These are phyloP conservation scores for Cladosporium sp. DNA, from an alignment of 2,329 filamentous ascomycete species.

Conservation along the genomic window DNA sequence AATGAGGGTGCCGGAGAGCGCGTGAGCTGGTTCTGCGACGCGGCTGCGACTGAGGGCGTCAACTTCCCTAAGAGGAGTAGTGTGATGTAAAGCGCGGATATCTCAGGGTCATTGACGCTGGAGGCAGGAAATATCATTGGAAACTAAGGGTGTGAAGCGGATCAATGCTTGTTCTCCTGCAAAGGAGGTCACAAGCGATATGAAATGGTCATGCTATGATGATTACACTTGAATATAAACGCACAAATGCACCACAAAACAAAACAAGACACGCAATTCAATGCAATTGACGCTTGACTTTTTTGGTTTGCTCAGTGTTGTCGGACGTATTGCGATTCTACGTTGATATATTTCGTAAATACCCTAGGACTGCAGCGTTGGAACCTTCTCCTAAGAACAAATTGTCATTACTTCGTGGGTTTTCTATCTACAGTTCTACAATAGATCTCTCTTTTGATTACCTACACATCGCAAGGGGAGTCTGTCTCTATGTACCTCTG, in stretches of 20 bases:
- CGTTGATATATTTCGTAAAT: too few relatives aligned
- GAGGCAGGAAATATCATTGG: not conserved
- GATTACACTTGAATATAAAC: slow-evolving; percentile 1
- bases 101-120: not conserved
- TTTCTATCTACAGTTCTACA: too few relatives aligned
- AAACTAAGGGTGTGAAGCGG: not conserved
- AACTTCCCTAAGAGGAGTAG: slow-evolving; percentile 68
- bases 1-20: slow-evolving; percentile 80
- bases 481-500: too few relatives aligned
- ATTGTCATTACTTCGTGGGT: too few relatives aligned
- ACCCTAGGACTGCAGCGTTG: too few relatives aligned
- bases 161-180: not conserved
- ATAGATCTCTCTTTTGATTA: too few relatives aligned
- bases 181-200: not conserved
- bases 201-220: slow-evolving; percentile 5
- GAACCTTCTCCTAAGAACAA: too few relatives aligned
- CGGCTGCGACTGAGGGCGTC: slow-evolving; percentile 79
- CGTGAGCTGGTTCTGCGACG: slow-evolving; percentile 93
- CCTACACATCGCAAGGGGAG: too few relatives aligned
- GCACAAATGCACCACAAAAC: not conserved
- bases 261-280: too few relatives aligned
- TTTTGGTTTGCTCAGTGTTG: too few relatives aligned
- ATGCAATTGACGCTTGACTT: too few relatives aligned
- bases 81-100: slow-evolving; percentile 23
- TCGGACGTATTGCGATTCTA: too few relatives aligned